Percentiles rank a stretch among this genome's conserved stretches.
phyloP scores from a whole-genome alignment of 768 basidiomycete genomes.

The Cystobasidium ongulense region DNA sequence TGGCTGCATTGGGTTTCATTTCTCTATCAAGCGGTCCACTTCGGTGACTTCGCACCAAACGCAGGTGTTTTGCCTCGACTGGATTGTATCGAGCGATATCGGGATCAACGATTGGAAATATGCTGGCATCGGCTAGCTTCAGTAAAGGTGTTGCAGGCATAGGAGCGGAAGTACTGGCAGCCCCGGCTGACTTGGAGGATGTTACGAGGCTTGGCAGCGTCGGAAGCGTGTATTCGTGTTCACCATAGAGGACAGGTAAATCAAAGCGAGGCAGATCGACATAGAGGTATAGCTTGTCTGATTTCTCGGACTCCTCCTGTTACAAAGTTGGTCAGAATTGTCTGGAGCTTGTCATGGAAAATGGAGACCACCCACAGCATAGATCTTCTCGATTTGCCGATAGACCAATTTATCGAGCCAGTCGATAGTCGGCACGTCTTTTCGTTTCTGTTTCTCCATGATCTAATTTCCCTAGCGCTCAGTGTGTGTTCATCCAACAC shows the following conservation, averaged over 20 bases:
- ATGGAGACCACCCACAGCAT: slow-evolving; percentile 75
- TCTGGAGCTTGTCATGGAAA: neutral
- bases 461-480: too few relatives aligned
- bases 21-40: slow-evolving; percentile 92
- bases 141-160: slow-evolving; percentile 63
- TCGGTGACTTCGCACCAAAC: slow-evolving; percentile 85
- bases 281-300: slow-evolving; percentile 88
- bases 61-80: slow-evolving; percentile 91
- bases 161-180: neutral
- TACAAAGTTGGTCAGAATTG: neutral
- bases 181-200: slow-evolving; percentile 33
- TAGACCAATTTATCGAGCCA: slow-evolving; percentile 93
- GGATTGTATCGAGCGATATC: slow-evolving; percentile 88
- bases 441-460: slow-evolving; percentile 92
- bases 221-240: slow-evolving; percentile 47
- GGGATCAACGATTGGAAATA: slow-evolving; percentile 86
- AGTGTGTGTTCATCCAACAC: too few relatives aligned
- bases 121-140: slow-evolving; percentile 52
- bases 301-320: slow-evolving; percentile 82
- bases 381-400: slow-evolving; percentile 87
- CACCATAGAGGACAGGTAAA: slow-evolving; percentile 91
- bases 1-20: slow-evolving; percentile 91
- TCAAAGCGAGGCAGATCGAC: slow-evolving; percentile 93
- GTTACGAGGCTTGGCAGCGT: slow-evolving; percentile 35
- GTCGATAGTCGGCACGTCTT: slow-evolving; percentile 84